Evolutionary conservation across 805 yeast species (phyloP), one percentile per base, ranked within the genome.

Genomic region (Candida ortonii): DNA sequence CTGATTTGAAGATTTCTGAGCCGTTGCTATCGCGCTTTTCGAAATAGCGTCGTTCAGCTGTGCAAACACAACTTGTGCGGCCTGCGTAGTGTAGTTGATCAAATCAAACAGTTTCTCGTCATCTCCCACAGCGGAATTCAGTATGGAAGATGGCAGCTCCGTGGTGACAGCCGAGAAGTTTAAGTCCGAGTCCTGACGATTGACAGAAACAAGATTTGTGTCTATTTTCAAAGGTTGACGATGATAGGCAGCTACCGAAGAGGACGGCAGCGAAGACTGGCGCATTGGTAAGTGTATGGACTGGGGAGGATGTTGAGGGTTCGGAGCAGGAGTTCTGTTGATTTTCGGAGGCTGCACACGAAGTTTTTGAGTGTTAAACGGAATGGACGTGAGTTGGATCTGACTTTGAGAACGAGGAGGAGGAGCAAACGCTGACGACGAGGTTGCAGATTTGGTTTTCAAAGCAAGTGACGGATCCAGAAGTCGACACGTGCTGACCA

Each of bases 61-160:
- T 18, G 80, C 71, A 48, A 83, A 80, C 2, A 86, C 95, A n/a
- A 74, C 73, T 47, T 78, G 84, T 2, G 95, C 89, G 34, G 83
- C 52, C 40, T 58, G 60, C 7, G 59, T 49, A 2, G 63, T 53
- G 32, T 53, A 50, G 18, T 30, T 33, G n/a, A 59, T 55, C 13
- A 54, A 26, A 16, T 57, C 62, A 31, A 38, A 53, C 24, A 59
- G 37, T 28, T 52, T 52, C 6, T 51, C 58, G 37, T 58, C 57
- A 22, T 54, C 59, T n/a, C 44, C 38, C 1, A 39, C n/a, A 8
- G 38, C 22, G 12, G 44, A 37, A 10, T 33, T 33, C 20, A 25
- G 25, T 21, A 22, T n/a, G 21, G 33, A 16, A 23, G 25, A 5
- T 31, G 22, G 32, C 14, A 28, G 11, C 15, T 40, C 43, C 6